These are phyloP conservation scores for Phytophthora europaea DNA, from an alignment of 352 stramenopile genomes.

Conservation along the genomic window DNA sequence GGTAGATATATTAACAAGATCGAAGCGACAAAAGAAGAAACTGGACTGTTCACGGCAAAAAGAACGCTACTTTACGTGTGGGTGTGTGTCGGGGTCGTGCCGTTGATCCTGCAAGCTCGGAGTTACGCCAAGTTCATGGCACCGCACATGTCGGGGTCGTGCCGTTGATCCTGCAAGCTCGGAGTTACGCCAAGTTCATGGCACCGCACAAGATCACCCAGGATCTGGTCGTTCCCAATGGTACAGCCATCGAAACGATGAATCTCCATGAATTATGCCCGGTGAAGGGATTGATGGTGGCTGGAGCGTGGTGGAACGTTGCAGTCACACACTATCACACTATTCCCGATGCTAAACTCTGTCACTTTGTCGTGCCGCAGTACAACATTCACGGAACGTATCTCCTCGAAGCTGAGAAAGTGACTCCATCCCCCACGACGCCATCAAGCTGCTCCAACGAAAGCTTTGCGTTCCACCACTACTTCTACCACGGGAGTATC, in stretches of 20 bases:
- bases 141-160: slow-evolving; percentile 10
- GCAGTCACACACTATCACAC: slow-evolving; percentile 6
- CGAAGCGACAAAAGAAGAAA: slow-evolving; percentile 19
- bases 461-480: slow-evolving; percentile 12
- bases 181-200: slow-evolving; percentile 21
- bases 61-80: too few species aligned
- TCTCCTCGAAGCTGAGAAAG: background rate
- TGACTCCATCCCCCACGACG: slow-evolving; percentile 1
- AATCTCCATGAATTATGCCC: slow-evolving; percentile 4
- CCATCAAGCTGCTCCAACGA: slow-evolving; percentile 10
- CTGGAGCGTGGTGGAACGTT: slow-evolving; percentile 18
- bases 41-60: too few species aligned
- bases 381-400: slow-evolving; percentile 26
- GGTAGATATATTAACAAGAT: background rate
- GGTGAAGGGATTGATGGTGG: slow-evolving; percentile 7
- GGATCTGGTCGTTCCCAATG: background rate
- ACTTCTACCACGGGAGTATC: slow-evolving; percentile 29
- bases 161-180: slow-evolving; percentile 13
- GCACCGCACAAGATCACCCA: slow-evolving; percentile 20
- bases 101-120: too few species aligned
- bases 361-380: slow-evolving; percentile 22
- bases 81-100: too few species aligned
- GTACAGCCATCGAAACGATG: background rate
- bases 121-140: too few species aligned
- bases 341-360: background rate